Conservation (phyloP, 1,284 basidiomycete species). For the Melanopsichium pennsylvanicum region DNA sequence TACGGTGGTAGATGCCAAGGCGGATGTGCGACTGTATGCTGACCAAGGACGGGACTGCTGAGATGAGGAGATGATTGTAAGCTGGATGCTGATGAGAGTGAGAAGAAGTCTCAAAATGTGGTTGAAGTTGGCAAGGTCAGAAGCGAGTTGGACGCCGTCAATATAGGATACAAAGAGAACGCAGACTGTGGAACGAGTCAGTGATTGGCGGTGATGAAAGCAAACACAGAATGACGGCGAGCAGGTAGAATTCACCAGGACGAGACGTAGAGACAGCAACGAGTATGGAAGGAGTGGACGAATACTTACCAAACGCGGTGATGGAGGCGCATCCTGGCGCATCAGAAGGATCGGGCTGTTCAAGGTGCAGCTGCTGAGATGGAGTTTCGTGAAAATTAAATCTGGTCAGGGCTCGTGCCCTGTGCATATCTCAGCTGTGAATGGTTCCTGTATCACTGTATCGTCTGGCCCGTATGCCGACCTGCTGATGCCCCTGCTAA, state of each 20-base stretch:
- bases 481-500: background rate
- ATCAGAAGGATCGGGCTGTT: constrained; percentile 9
- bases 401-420: constrained; percentile 5
- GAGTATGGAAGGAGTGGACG: background rate
- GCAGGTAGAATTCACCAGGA: too few species aligned
- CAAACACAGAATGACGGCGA: background rate
- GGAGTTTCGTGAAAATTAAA: constrained; percentile 7
- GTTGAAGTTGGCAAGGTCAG: background rate
- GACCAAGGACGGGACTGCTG: background rate
- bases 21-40: background rate
- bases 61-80: background rate
- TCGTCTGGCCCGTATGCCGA: constrained; percentile 1
- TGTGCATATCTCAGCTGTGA: background rate
- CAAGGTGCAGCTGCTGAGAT: constrained; percentile 4
- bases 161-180: too few species aligned
- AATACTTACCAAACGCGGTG: constrained; percentile 7
- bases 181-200: too few species aligned
- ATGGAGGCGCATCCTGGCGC: constrained; percentile 5
- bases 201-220: background rate
- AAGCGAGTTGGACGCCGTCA: background rate
- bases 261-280: background rate
- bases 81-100: background rate
- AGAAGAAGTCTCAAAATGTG: too few species aligned
- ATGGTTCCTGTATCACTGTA: too few species aligned
- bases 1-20: background rate